Conservation (phyloP, 2,329 filamentous ascomycete genomes). For the Trichophyton schoenleinii region DNA sequence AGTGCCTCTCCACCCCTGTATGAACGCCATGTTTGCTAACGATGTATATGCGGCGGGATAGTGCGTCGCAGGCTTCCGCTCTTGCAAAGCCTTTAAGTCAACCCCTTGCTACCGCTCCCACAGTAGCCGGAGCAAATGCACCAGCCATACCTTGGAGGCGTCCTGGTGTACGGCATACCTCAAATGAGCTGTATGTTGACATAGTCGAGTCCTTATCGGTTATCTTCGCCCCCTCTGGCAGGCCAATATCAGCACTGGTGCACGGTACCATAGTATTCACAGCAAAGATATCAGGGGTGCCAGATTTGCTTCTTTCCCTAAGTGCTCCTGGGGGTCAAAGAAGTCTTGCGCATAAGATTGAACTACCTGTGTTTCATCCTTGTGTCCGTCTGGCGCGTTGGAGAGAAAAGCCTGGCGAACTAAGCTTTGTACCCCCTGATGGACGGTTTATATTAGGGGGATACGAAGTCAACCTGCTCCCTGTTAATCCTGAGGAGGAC, state of each 20-base stretch:
- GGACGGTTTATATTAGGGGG: slow-evolving; percentile 85
- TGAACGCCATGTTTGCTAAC: not conserved
- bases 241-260: slow-evolving; percentile 72
- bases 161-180: slow-evolving; percentile 86
- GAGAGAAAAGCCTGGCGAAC: slow-evolving; percentile 74
- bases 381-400: slow-evolving; percentile 84
- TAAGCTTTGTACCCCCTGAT: slow-evolving; percentile 94
- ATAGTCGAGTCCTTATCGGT: slow-evolving; percentile 82
- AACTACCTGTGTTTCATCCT: slow-evolving; percentile 88
- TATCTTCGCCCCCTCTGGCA: slow-evolving; percentile 78
- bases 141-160: slow-evolving; percentile 72
- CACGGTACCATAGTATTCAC: slow-evolving; percentile 92
- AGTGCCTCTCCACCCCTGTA: not conserved
- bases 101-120: slow-evolving; percentile 22
- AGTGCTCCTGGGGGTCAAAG: slow-evolving; percentile 71
- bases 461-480: slow-evolving; percentile 85
- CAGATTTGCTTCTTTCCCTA: slow-evolving; percentile 72
- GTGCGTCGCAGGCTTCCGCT: slow-evolving; percentile 32
- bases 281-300: slow-evolving; percentile 84
- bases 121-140: slow-evolving; percentile 24
- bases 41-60: slow-evolving; percentile 13
- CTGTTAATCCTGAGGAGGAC: slow-evolving; percentile 49
- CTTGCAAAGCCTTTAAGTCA: slow-evolving; percentile 30
- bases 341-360: slow-evolving; percentile 60
- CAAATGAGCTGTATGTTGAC: slow-evolving; percentile 94